These are phyloP conservation scores for Naganishia friedmannii DNA, from an alignment of 768 basidiomycete species.

Conservation along the genomic window DNA sequence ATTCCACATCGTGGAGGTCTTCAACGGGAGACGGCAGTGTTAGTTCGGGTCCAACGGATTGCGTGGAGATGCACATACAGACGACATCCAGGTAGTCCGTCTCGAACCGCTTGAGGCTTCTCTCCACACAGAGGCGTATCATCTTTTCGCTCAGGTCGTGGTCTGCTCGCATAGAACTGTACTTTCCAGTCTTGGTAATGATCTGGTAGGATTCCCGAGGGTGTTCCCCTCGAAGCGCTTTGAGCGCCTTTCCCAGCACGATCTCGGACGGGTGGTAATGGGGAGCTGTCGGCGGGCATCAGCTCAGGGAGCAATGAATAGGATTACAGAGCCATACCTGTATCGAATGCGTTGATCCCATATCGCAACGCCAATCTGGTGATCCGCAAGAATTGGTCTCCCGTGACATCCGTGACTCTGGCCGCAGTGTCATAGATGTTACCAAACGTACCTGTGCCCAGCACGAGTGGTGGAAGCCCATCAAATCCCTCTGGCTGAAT, in stretches of 20 bases:
- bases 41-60: background rate
- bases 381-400: conserved; percentile 42
- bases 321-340: conserved; percentile 25
- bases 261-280: conserved; percentile 53
- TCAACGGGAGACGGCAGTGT: background rate
- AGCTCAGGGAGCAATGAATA: conserved; percentile 15
- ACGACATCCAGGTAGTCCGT: conserved; percentile 51
- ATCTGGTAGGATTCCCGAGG: conserved; percentile 47
- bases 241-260: conserved; percentile 45
- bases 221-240: conserved; percentile 37
- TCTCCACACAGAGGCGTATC: conserved; percentile 40
- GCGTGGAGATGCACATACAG: conserved; percentile 40
- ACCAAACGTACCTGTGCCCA: conserved; percentile 50
- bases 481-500: conserved; percentile 4
- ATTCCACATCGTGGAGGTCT: conserved; percentile 53
- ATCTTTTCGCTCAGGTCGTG: conserved; percentile 45
- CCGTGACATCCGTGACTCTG: background rate
- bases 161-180: conserved; percentile 38
- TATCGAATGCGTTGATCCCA: conserved; percentile 52
- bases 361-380: conserved; percentile 47
- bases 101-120: conserved; percentile 45
- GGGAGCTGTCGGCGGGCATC: conserved; percentile 37
- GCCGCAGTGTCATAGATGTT: conserved; percentile 44
- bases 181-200: conserved; percentile 52
- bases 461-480: conserved; percentile 41